Percentiles rank a stretch among this genome's conserved stretches.
These are phyloP conservation scores for Alternaria hordeiaustralica DNA, from an alignment of 2,329 filamentous ascomycete species.

Conservation along the genomic window DNA sequence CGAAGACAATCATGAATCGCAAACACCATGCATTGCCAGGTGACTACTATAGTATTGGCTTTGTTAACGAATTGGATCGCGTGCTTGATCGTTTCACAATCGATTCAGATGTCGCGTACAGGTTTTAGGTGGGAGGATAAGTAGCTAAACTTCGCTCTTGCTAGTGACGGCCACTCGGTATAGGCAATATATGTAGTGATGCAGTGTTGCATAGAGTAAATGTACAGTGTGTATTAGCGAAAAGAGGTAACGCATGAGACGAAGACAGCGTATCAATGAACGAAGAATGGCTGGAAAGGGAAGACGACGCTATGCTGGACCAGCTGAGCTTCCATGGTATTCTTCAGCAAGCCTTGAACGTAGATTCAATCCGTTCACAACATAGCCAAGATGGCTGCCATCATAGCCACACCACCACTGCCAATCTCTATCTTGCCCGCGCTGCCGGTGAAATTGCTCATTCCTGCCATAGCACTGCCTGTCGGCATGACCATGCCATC, in stretches of 20 bases:
- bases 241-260: background rate
- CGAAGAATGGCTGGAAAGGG: background rate
- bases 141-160: background rate
- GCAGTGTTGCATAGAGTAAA: background rate
- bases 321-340: background rate
- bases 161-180: background rate
- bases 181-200: background rate
- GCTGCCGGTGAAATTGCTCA: conserved; percentile 17
- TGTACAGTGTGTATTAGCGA: background rate
- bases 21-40: background rate
- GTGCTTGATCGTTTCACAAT: background rate
- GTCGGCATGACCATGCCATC: conserved; percentile 6
- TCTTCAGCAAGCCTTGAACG: background rate
- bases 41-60: background rate
- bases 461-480: conserved; percentile 34
- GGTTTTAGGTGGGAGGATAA: background rate
- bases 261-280: background rate
- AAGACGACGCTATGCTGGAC: background rate
- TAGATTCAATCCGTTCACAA: background rate
- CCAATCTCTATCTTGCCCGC: conserved; percentile 11
- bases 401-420: conserved; percentile 9
- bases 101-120: background rate
- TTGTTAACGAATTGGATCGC: background rate
- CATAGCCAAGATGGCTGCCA: conserved; percentile 20
- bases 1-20: background rate